phyloP scores from a whole-genome alignment of 495 filamentous ascomycete species.

The Beverwykella pulmonaria region DNA sequence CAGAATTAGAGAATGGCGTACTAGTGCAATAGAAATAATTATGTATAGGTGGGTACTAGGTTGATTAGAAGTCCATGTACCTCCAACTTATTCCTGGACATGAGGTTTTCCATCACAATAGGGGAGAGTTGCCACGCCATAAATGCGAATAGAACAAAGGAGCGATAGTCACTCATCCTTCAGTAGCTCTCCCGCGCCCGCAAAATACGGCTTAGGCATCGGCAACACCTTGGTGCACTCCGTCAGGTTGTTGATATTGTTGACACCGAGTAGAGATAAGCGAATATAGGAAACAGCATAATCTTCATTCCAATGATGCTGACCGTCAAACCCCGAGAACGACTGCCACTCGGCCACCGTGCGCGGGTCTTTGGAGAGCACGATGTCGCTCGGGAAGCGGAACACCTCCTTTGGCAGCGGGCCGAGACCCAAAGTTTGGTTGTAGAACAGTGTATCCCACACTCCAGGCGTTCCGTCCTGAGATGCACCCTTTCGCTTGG shows the following conservation, averaged over 20 bases:
- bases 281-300: constrained; percentile 49
- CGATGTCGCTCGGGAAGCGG: constrained; percentile 52
- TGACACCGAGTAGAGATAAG: constrained; percentile 49
- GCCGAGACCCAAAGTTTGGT: constrained; percentile 41
- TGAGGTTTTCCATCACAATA: no score
- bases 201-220: constrained; percentile 8
- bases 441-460: constrained; percentile 54
- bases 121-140: no score
- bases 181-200: constrained; percentile 20
- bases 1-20: no score
- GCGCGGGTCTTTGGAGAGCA: constrained; percentile 45
- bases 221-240: constrained; percentile 50
- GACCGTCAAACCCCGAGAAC: constrained; percentile 42
- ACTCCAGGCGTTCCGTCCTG: constrained; percentile 51
- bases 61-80: no score
- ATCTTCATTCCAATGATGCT: constrained; percentile 47
- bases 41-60: no score
- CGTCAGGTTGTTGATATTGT: constrained; percentile 50
- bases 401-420: constrained; percentile 47
- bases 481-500: constrained; percentile 37
- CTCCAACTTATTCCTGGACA: no score
- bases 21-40: no score
- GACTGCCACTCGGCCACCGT: constrained; percentile 43
- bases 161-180: constrained; percentile 14
- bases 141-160: background rate